A percentile compares a stretch with the other conserved stretches of the same genome.
Conservation (phyloP, 306 rosid genomes). For the Rosa multiflora region DNA sequence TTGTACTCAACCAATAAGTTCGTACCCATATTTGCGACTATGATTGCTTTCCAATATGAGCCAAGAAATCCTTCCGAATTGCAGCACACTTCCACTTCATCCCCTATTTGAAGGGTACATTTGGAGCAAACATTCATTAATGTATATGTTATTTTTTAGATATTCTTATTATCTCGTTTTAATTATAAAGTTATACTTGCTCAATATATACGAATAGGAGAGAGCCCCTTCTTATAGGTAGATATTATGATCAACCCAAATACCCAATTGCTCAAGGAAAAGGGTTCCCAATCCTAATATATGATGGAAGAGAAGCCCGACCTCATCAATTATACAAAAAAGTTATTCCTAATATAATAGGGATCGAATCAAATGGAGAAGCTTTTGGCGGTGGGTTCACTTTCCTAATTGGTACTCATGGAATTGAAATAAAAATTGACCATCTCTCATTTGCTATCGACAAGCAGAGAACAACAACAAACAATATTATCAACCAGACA, state of each 20-base stretch:
- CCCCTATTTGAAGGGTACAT: not conserved
- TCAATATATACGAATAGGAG: not conserved
- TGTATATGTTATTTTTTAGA: not conserved
- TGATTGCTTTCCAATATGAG: not conserved
- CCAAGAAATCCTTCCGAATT: conserved; percentile 1
- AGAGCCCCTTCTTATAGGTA: not conserved
- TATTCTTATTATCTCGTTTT: not conserved
- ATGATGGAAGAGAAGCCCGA: not conserved
- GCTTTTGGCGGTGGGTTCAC: not conserved
- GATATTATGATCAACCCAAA: not conserved
- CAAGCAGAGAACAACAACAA: not conserved
- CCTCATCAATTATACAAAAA: no score
- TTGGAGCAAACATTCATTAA: not conserved
- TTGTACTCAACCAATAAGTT: not conserved
- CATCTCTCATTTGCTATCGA: not conserved
- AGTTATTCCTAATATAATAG: no score
- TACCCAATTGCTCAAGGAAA: not conserved
- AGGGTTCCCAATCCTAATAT: not conserved
- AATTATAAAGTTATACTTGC: not conserved
- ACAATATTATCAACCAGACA: not conserved
- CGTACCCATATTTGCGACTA: not conserved
- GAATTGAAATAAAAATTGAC: not conserved
- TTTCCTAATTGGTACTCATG: not conserved
- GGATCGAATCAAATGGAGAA: not conserved
- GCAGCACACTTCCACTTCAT: not conserved